Evolutionary conservation across 73 alveolate species (phyloP).

Genomic region (Paramecium sexaurelia): DNA sequence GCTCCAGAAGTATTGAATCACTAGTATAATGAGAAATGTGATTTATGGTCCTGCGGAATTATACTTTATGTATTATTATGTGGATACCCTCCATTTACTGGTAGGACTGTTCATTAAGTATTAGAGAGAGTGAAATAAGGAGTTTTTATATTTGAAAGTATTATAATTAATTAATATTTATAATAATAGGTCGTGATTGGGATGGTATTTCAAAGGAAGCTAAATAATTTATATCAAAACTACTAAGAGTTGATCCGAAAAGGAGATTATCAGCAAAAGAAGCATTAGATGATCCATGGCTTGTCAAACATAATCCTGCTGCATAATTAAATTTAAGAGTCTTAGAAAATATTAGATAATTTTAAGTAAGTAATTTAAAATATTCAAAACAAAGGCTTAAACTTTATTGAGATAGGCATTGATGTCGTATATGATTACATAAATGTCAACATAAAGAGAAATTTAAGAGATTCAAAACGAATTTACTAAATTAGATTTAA

Average conservation of each 20-base stretch:
- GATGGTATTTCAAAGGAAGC: constrained; percentile 72
- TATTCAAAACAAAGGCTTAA: not conserved
- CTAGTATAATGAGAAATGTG: constrained; percentile 76
- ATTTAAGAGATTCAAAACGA: constrained; percentile 60
- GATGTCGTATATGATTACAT: constrained; percentile 73
- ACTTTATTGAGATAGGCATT: constrained; percentile 69
- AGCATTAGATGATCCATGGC: constrained; percentile 71
- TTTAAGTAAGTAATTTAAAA: not conserved
- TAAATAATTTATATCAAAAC: constrained; percentile 61
- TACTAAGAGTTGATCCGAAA: constrained; percentile 68
- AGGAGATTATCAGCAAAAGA: constrained; percentile 67
- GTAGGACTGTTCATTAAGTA: constrained; percentile 68
- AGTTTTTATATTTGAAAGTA: constrained; percentile 50
- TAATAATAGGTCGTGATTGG: constrained; percentile 64
- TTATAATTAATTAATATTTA: not conserved
- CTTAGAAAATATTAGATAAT: constrained; percentile 46
- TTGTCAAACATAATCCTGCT: constrained; percentile 36
- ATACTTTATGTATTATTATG: constrained; percentile 69
- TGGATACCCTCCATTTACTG: constrained; percentile 76
- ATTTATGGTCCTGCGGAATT: constrained; percentile 81
- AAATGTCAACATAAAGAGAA: constrained; percentile 69
- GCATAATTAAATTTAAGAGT: constrained; percentile 25
- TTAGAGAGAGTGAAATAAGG: constrained; percentile 68
- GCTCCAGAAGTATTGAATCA: constrained; percentile 80
- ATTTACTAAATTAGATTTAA: constrained; percentile 68